Evolutionary conservation across 805 yeast genomes (phyloP).

Genomic region (Yarrowia sp.): DNA sequence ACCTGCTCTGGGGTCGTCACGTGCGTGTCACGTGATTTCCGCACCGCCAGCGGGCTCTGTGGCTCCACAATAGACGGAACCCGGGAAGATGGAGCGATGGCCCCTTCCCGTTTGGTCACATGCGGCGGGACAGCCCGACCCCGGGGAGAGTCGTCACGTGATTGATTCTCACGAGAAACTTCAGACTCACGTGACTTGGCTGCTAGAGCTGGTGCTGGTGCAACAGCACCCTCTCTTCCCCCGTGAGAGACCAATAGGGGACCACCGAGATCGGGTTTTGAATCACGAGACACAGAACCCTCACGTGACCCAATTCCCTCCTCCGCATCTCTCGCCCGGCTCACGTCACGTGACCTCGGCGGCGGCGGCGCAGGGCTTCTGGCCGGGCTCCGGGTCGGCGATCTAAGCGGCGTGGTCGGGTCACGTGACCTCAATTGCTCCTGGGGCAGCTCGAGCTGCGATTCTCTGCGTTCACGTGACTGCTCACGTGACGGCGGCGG

Average conservation of each 20-base stretch:
- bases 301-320: neutral
- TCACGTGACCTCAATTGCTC: slow-evolving; percentile 9
- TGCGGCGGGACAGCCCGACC: neutral
- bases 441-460: neutral
- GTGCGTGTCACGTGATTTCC: slow-evolving; percentile 3
- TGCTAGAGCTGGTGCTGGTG: neutral
- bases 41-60: neutral
- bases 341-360: slow-evolving; percentile 12
- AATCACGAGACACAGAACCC: neutral
- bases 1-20: neutral
- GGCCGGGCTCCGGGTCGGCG: slow-evolving; percentile 7
- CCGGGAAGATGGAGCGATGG: slow-evolving; percentile 5
- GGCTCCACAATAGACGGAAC: slow-evolving; percentile 18
- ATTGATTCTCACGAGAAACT: neutral
- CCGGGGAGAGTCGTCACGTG: slow-evolving; percentile 14
- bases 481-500: slow-evolving; percentile 30
- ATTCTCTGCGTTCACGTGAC: neutral
- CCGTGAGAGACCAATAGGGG: neutral
- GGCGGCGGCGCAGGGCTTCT: slow-evolving; percentile 8
- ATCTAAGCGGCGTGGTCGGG: neutral
- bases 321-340: neutral
- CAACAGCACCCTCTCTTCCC: slow-evolving; percentile 2
- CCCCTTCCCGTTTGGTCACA: neutral
- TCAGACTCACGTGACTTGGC: neutral
- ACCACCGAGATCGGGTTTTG: neutral